These are phyloP conservation scores for Lachnellula cervina DNA, from an alignment of 2,329 filamentous ascomycete genomes.

Conservation along the genomic window DNA sequence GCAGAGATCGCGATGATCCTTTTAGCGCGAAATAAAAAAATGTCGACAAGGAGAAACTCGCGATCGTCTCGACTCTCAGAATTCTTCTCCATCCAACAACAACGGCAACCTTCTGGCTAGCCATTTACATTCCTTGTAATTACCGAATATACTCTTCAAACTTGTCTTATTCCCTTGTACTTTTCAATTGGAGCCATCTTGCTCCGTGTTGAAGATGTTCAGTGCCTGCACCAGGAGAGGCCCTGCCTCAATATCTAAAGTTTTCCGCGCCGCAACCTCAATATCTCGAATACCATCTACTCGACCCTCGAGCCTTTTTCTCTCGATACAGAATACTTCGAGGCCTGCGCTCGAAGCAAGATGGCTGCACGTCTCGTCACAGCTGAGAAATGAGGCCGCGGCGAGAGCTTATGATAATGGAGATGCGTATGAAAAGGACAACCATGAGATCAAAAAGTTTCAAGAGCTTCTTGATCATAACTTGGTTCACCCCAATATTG, in stretches of 20 bases:
- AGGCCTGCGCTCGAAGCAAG: conserved; percentile 19
- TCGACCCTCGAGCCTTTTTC: conserved; percentile 22
- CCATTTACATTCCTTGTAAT: conserved; percentile 14
- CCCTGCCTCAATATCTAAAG: conserved; percentile 29
- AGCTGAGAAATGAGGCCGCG: conserved; percentile 15
- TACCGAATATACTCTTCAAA: conserved; percentile 6
- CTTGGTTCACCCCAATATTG: conserved; percentile 29
- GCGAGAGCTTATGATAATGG: conserved; percentile 2
- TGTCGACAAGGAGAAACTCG: neutral
- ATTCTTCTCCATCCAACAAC: neutral
- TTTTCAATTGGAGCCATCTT: conserved; percentile 7
- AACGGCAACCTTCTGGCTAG: neutral
- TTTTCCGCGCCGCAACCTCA: conserved; percentile 21
- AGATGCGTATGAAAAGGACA: neutral
- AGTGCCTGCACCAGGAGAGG: conserved; percentile 29
- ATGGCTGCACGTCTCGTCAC: conserved; percentile 27
- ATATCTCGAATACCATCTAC: conserved; percentile 22
- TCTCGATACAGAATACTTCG: conserved; percentile 13
- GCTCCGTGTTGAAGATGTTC: conserved; percentile 25
- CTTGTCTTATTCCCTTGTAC: conserved; percentile 11
- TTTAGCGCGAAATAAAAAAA: neutral
- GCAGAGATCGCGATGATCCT: neutral
- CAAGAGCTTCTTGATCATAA: conserved; percentile 27
- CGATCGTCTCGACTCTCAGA: neutral
- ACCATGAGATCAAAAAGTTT: conserved; percentile 25